Evolutionary conservation across 2,329 filamentous ascomycete genomes (phyloP).

Genomic region (Thermoascus crustaceus): DNA sequence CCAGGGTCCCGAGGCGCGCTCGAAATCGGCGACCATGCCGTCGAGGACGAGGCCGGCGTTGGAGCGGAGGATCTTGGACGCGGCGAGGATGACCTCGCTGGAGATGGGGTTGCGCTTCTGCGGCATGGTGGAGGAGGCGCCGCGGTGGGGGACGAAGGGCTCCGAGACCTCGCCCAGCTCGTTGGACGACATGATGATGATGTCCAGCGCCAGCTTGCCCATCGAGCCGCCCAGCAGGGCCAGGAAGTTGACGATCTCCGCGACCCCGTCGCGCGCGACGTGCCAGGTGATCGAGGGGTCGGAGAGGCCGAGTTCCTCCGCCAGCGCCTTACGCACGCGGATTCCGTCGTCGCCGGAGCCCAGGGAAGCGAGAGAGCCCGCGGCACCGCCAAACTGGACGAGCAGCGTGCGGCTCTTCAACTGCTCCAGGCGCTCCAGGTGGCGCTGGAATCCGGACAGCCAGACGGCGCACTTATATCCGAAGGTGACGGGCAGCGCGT

Average conservation of each 20-base stretch:
- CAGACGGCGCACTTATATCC: constrained; percentile 52
- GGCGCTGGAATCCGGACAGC: constrained; percentile 43
- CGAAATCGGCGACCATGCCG: constrained; percentile 51
- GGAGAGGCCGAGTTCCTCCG: constrained; percentile 39
- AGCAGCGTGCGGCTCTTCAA: constrained; percentile 40
- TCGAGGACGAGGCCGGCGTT: constrained; percentile 47
- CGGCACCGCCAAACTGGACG: constrained; percentile 51
- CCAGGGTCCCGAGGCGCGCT: constrained; percentile 51
- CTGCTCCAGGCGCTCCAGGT: constrained; percentile 41
- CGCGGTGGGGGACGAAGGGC: constrained; percentile 48
- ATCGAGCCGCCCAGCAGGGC: constrained; percentile 46
- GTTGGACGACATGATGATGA: constrained; percentile 52
- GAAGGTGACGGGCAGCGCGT: constrained; percentile 50
- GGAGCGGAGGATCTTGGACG: constrained; percentile 46
- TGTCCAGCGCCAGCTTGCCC: constrained; percentile 49
- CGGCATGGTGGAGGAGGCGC: constrained; percentile 50
- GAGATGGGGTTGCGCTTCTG: constrained; percentile 54
- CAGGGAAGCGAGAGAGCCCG: constrained; percentile 47
- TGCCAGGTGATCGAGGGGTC: constrained; percentile 52
- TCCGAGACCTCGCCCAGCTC: constrained; percentile 49
- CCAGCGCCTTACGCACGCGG: constrained; percentile 42
- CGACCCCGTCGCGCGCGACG: constrained; percentile 46
- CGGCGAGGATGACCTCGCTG: constrained; percentile 48
- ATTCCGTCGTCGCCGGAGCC: constrained; percentile 42
- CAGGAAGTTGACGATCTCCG: constrained; percentile 47